Conservation (phyloP, 2,329 filamentous ascomycete species). For the Cytospora piceae region DNA sequence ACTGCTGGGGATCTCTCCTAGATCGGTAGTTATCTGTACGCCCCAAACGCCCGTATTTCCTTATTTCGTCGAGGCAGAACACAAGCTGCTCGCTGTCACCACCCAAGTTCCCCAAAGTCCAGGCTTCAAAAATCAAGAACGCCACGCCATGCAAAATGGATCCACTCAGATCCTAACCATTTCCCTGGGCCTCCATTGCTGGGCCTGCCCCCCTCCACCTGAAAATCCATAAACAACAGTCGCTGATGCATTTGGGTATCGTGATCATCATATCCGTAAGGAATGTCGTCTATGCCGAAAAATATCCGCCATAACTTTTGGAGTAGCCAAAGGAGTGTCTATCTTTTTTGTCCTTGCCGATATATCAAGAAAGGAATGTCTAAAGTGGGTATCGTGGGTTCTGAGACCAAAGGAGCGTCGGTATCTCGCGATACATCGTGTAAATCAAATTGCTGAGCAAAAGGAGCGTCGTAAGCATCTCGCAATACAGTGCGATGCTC, state of each 20-base stretch:
- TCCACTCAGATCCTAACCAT: constrained; percentile 7
- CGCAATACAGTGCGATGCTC: constrained; percentile 37
- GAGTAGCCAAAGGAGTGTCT: constrained; percentile 37
- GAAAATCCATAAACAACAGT: constrained; percentile 39
- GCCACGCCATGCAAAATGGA: constrained; percentile 30
- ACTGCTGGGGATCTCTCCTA: constrained; percentile 11
- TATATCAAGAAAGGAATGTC: constrained; percentile 46
- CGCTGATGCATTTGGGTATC: constrained; percentile 60
- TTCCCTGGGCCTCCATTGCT: constrained; percentile 6
- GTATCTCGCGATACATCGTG: constrained; percentile 33
- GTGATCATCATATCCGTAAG: constrained; percentile 48
- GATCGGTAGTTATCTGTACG: constrained; percentile 14
- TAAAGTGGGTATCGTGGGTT: constrained; percentile 47
- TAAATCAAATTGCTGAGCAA: constrained; percentile 33
- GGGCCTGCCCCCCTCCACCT: constrained; percentile 22
- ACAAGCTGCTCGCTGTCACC: constrained; percentile 13
- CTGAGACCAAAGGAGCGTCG: constrained; percentile 40
- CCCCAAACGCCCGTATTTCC: constrained; percentile 23
- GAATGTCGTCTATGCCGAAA: constrained; percentile 49
- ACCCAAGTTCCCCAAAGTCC: neutral
- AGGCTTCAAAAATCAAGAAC: constrained; percentile 22
- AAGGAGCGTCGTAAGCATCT: constrained; percentile 40
- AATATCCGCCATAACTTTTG: constrained; percentile 42
- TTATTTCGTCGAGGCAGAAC: constrained; percentile 5
- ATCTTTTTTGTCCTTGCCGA: constrained; percentile 42